Evolutionary conservation across 1,284 basidiomycete species (phyloP).

Genomic region (Sporisorium sorghi): DNA sequence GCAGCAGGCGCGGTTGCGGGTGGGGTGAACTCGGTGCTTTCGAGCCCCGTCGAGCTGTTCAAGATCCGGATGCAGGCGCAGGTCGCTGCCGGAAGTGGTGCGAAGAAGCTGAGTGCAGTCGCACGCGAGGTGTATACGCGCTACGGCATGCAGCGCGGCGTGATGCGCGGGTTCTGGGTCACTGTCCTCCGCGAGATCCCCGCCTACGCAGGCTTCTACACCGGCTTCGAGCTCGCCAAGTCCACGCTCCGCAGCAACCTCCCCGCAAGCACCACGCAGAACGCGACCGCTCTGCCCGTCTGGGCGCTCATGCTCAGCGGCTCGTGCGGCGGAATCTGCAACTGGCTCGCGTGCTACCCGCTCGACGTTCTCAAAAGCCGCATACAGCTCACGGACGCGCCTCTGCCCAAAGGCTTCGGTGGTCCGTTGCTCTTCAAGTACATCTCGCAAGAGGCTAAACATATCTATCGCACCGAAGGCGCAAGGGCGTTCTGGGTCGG

Average conservation of each 20-base stretch:
- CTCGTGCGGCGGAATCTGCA: constrained; percentile 86
- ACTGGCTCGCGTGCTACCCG: constrained; percentile 94
- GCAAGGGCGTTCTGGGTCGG: constrained; percentile 45
- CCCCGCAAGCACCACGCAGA: constrained; percentile 14
- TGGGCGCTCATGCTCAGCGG: constrained; percentile 90
- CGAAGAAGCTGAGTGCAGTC: constrained; percentile 81
- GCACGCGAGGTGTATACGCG: constrained; percentile 81
- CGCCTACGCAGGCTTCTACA: constrained; percentile 87
- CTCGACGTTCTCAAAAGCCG: constrained; percentile 70
- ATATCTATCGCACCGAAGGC: constrained; percentile 37
- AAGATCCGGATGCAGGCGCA: constrained; percentile 98
- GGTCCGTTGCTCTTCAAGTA: constrained; percentile 34
- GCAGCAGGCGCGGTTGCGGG: constrained; percentile 90
- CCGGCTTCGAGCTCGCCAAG: constrained; percentile 89
- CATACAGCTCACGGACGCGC: constrained; percentile 43
- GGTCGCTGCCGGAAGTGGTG: constrained; percentile 75
- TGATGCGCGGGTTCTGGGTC: constrained; percentile 98
- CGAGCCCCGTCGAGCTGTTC: constrained; percentile 77
- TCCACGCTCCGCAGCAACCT: constrained; percentile 76
- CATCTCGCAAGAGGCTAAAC: constrained; percentile 31
- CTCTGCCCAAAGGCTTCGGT: constrained; percentile 29
- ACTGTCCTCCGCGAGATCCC: constrained; percentile 92
- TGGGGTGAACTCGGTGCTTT: constrained; percentile 81
- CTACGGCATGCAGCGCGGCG: constrained; percentile 84
- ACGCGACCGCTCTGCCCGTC: constrained; percentile 75